These are phyloP conservation scores for Backusella liffmaniae DNA, from an alignment of 192 early-diverging fungal genomes.

Conservation along the genomic window DNA sequence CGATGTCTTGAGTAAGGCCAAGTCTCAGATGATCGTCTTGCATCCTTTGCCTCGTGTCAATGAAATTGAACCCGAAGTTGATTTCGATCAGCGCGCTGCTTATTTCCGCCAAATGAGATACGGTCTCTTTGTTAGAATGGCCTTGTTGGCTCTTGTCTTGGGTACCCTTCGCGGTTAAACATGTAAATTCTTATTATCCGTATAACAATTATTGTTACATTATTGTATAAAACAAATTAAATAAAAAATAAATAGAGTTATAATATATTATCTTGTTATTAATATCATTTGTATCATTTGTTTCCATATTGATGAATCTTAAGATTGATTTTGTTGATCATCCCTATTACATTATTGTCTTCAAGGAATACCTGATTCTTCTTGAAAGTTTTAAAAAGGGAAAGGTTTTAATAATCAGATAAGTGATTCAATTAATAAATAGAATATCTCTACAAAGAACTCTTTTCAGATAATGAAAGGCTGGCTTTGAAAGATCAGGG, in stretches of 20 bases:
- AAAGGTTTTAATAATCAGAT: background rate
- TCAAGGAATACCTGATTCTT: background rate
- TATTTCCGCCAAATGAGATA: slow-evolving; percentile 99
- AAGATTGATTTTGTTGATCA: background rate
- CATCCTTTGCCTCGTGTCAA: slow-evolving; percentile 93
- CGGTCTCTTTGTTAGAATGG: slow-evolving; percentile 98
- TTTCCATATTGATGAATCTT: background rate
- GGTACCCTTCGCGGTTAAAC: slow-evolving; percentile 36
- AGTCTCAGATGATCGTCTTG: slow-evolving; percentile 98
- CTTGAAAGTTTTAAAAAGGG: background rate
- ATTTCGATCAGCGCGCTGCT: slow-evolving; percentile 95
- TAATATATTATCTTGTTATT: background rate
- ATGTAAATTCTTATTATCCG: background rate
- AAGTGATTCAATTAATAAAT: background rate
- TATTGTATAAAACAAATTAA: slow-evolving; percentile 10
- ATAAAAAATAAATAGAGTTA: slow-evolving; percentile 7
- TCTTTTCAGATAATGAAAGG: background rate
- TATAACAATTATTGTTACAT: slow-evolving; percentile 5
- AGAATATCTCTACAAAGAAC: too few relatives aligned
- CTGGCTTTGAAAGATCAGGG: background rate
- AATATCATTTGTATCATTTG: background rate
- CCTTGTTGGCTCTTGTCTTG: slow-evolving; percentile 84
- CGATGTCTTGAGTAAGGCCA: slow-evolving; percentile 80
- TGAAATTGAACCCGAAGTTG: slow-evolving; percentile 97
- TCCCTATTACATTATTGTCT: background rate